Evolutionary conservation across 2,329 filamentous ascomycete genomes (phyloP), one percentile per base, ranked within the genome.

Genomic region (Cladosporium sp.): DNA sequence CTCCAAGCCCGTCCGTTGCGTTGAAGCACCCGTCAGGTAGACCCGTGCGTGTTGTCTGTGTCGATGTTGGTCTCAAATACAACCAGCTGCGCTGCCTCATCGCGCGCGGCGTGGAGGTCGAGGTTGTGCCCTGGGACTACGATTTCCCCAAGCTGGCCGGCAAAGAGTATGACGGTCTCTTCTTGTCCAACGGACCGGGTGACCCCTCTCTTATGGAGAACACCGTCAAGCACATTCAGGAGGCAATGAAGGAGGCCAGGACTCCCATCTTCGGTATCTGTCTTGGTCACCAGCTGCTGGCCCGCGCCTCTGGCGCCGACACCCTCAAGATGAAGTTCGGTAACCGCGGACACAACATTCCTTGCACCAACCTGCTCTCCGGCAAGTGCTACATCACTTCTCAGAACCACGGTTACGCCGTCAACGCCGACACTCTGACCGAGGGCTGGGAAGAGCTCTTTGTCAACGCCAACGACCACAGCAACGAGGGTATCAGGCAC

Each of bases 311-410:
- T 32, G 92, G 92, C 52, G 92, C 91, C 43, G 78, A 78, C 43
- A 97, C 93, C 0, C 73, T 80, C 65, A 98, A 98, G 79, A 95
- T 98, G 89, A 97, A 97, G 80, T 98, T 96, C 66, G 93, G 93
- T 75, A 98, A 98, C 76, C 89, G 93, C 66, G 93, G 92, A 41
- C 89, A 95, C 78, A 98, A 98, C 75, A 97, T 98, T 66, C 93
- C 93, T 42, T 96, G 91, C 78, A 97, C 92, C 9, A 96, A 87
- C 74, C 81, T 95, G 80, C 78, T 97, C 60, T 95, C 92, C 42
- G 93, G 93, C 63, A 90, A 90, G 74, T 98, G 93, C 71, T 92
- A 98, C 74, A 98, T 98, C 68, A 98, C 93, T 38, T 97, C 93
- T 9, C 93, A 98, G 73, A 98, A 98, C 72, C 93, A 98, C 71